These are phyloP conservation scores for Raddia distichophylla DNA, from an alignment of 176 grass and related monocot genomes.

Conservation along the genomic window DNA sequence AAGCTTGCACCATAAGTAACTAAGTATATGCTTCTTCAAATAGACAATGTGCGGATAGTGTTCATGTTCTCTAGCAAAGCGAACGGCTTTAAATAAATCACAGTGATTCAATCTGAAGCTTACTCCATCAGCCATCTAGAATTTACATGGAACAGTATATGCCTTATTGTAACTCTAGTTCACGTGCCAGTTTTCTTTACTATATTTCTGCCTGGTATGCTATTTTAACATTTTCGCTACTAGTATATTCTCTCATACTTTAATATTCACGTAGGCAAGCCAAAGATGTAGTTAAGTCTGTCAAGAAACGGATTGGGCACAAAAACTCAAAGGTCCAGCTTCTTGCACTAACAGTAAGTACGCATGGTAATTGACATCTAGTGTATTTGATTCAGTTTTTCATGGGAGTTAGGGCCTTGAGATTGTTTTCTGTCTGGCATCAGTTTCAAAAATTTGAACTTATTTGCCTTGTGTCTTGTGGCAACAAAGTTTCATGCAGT, in stretches of 20 bases:
- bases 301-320: constrained; percentile 85
- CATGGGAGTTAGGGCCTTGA: neutral
- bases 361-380: constrained; percentile 15
- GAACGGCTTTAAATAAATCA: constrained; percentile 1
- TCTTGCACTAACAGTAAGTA: constrained; percentile 74
- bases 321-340: constrained; percentile 92
- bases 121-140: neutral
- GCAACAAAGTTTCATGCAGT: neutral
- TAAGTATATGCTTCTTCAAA: constrained; percentile 17
- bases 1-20: constrained; percentile 11
- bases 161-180: constrained; percentile 20
- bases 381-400: constrained; percentile 13
- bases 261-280: constrained; percentile 58
- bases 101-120: neutral
- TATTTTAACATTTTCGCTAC: neutral
- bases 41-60: neutral
- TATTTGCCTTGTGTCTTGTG: neutral
- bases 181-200: neutral
- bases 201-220: constrained; percentile 16
- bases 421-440: neutral
- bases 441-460: neutral
- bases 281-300: constrained; percentile 85
- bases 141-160: constrained; percentile 8
- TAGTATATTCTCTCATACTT: constrained; percentile 27
- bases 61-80: neutral